A percentile compares a stretch with the other conserved stretches of the same genome.
Evolutionary conservation across 345 rosid species (phyloP).

Genomic region (Dimocarpus longan): DNA sequence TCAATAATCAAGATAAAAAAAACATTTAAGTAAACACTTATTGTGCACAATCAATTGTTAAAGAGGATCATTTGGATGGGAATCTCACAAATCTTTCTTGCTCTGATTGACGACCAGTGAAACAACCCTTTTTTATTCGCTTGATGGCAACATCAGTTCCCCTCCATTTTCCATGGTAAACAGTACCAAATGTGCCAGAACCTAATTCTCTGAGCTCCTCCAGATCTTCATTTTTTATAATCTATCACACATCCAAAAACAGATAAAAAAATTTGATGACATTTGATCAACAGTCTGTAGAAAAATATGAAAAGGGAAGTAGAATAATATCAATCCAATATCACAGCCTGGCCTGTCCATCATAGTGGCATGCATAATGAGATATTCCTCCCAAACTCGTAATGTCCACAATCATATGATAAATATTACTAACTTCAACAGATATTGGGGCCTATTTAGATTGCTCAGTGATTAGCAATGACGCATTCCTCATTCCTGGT

Average conservation of each 20-base stretch:
- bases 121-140: conserved; percentile 91
- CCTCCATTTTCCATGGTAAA: conserved; percentile 99
- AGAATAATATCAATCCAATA: conserved; percentile 4
- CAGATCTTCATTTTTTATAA: conserved; percentile 87
- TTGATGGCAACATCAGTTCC: conserved; percentile 98
- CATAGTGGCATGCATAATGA: not conserved
- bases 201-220: conserved; percentile 95
- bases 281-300: not conserved
- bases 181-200: conserved; percentile 97
- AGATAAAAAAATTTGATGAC: conserved; percentile 17
- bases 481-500: not conserved
- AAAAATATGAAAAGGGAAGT: not conserved
- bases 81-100: conserved; percentile 88
- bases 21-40: not conserved
- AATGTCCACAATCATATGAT: not conserved
- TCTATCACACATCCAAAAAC: conserved; percentile 37
- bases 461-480: not conserved
- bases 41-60: not conserved
- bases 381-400: not conserved
- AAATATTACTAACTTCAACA: not conserved
- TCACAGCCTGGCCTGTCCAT: conserved; percentile 14
- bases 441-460: not conserved
- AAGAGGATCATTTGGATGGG: not conserved
- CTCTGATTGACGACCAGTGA: conserved; percentile 90
- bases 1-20: not conserved